These are phyloP conservation scores for Obelidium mucronatum DNA, from an alignment of 192 early-diverging fungal species.

Conservation along the genomic window DNA sequence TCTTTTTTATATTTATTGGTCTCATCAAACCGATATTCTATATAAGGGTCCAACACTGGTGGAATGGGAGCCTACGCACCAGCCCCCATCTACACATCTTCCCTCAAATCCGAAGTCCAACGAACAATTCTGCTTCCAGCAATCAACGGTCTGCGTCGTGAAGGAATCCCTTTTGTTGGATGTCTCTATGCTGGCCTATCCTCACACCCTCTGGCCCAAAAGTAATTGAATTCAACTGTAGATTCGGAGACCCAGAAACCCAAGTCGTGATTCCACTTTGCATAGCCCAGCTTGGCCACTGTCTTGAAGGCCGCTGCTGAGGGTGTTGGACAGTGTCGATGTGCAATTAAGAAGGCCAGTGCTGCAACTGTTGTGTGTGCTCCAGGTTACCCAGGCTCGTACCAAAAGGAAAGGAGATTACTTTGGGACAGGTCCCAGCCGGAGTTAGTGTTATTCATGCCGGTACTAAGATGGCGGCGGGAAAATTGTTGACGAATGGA, in stretches of 20 bases:
- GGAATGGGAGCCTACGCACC: constrained; percentile 99
- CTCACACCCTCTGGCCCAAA: constrained; percentile 89
- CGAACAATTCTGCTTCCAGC: constrained; percentile 87
- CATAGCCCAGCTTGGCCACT: constrained; percentile 84
- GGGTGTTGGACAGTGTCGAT: constrained; percentile 85
- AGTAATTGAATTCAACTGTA: constrained; percentile 97
- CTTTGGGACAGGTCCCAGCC: constrained; percentile 55
- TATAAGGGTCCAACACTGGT: constrained; percentile 91
- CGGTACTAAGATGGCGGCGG: constrained; percentile 73
- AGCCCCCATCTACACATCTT: constrained; percentile 87
- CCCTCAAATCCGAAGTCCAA: constrained; percentile 75
- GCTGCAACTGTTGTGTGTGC: constrained; percentile 96
- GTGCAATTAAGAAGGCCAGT: constrained; percentile 75
- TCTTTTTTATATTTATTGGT: too few relatives aligned
- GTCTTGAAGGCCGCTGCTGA: constrained; percentile 88
- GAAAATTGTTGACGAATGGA: constrained; percentile 82
- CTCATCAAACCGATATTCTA: not conserved
- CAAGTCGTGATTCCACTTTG: constrained; percentile 94
- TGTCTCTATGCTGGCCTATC: constrained; percentile 98
- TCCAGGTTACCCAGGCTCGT: constrained; percentile 90
- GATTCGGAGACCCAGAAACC: constrained; percentile 99
- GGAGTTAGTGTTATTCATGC: constrained; percentile 89
- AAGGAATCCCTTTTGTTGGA: constrained; percentile 95
- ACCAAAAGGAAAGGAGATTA: constrained; percentile 83
- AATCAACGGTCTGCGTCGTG: constrained; percentile 94